Conservation (phyloP, 805 yeast species). For the Pichia paraexigua region DNA sequence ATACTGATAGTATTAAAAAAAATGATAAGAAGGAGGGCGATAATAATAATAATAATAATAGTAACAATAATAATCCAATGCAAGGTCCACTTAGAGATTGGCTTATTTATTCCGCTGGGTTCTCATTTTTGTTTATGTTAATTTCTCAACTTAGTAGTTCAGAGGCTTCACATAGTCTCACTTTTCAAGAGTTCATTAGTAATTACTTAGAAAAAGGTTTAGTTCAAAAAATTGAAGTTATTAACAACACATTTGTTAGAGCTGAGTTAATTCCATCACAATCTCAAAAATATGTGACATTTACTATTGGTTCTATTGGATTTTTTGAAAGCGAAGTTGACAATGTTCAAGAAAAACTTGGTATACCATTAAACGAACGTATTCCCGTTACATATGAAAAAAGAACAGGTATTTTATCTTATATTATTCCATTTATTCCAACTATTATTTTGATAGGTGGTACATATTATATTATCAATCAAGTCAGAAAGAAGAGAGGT, state of each 20-base stretch:
- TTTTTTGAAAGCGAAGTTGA: conserved; percentile 75
- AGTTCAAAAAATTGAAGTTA: conserved; percentile 66
- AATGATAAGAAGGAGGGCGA: conserved; percentile 9
- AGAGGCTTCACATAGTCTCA: conserved; percentile 36
- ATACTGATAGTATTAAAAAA: neutral
- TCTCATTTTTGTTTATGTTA: conserved; percentile 17
- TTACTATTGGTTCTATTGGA: conserved; percentile 85
- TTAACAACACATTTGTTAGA: conserved; percentile 68
- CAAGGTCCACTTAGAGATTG: conserved; percentile 19
- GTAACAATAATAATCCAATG: conserved; percentile 8
- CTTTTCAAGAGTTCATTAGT: conserved; percentile 87
- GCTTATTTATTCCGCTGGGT: conserved; percentile 22
- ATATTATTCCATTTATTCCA: conserved; percentile 74
- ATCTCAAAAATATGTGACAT: conserved; percentile 33
- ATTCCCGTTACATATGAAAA: conserved; percentile 76
- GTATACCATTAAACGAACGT: conserved; percentile 52
- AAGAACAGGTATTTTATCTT: conserved; percentile 58
- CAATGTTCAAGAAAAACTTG: conserved; percentile 63
- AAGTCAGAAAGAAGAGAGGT: conserved; percentile 33
- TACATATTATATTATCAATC: conserved; percentile 53
- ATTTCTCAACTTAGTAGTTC: conserved; percentile 7
- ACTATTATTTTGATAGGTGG: conserved; percentile 85
- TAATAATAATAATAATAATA: too few relatives aligned
- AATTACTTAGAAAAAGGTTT: conserved; percentile 67
- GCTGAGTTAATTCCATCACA: conserved; percentile 38